Evolutionary conservation across 257 asterid species (phyloP), one percentile per base, ranked within the genome.

Genomic region (Ehretia macrophylla): DNA sequence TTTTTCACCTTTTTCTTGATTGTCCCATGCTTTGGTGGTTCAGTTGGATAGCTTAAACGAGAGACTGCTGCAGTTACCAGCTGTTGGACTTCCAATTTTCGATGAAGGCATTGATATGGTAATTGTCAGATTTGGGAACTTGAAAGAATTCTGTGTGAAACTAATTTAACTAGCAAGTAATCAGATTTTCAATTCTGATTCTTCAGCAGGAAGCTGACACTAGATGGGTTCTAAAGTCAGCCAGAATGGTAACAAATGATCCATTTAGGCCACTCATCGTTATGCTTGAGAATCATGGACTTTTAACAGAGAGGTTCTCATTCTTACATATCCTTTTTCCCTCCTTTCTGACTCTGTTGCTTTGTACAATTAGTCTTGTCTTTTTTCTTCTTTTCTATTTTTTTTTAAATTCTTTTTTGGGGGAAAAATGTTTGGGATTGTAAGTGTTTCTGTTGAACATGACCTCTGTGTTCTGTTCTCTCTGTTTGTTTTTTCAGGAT

Each of bases 41-140:
- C 85, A 93, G 99, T 73, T 93, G 85, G 99, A 93, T 68, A 85
- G 73, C 65, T 72, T 86, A 40, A 93, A 93, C 61, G 99, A 93
- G 84, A 66, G 75, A 59, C 73, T 83, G 56, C 69, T 86, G 55
- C 73, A 71, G 60, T 60, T 78, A 63, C 75, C 88, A 44, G 46
- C 65, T 19, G 54, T 62, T 68, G 77, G 61, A 23, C 64, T 32
- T 69, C 63, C 76, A 47, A 55, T 51, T 65, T 56, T 58, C 40
- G 38, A 54, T 57, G 55, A 44, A 53, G 68, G 65, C 61, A 59
- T 64, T 65, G 70, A 76, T 79, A 80, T 72, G 64, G 76, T 72
- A 76, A 58, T 64, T 1, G 51, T 53, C 17, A 6, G 45, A 40
- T 27, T 27, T 3, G 38, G 47, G 54, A 49, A 56, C 32, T 38